A percentile compares a stretch with the other conserved stretches of the same genome.
Evolutionary conservation across 495 filamentous ascomycete species (phyloP).

Genomic region (Viridothelium virens): DNA sequence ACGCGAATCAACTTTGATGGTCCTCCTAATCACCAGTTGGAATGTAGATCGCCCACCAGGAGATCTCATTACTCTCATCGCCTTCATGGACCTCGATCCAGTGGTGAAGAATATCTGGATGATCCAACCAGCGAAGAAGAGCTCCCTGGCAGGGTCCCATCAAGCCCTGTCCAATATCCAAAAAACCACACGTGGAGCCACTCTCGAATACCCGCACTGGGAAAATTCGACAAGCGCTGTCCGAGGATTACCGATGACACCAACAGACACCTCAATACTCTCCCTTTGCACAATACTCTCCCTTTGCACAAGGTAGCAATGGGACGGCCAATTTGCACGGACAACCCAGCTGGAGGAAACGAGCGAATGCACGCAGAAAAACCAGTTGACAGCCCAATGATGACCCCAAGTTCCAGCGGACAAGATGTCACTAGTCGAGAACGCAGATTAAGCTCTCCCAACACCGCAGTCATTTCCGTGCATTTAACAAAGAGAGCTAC

Average conservation of each 20-base stretch:
- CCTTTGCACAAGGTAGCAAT: too few species aligned
- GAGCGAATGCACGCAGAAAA: background rate
- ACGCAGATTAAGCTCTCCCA: background rate
- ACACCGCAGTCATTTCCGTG: background rate
- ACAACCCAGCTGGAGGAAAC: background rate
- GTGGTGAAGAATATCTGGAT: background rate
- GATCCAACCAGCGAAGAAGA: slow-evolving; percentile 2
- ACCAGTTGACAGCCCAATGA: background rate
- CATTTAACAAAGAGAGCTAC: background rate
- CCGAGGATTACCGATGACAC: background rate
- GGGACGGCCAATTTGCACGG: background rate
- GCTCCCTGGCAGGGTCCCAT: background rate
- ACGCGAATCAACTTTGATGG: background rate
- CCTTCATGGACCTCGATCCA: background rate
- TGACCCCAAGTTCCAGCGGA: background rate
- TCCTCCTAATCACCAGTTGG: background rate
- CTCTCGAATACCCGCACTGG: background rate
- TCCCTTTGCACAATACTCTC: too few species aligned
- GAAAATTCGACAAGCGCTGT: too few species aligned
- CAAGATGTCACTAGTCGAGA: background rate
- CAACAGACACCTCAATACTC: background rate
- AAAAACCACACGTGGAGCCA: background rate
- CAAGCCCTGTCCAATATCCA: background rate
- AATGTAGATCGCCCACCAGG: background rate
- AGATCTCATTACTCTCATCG: too few species aligned